phyloP scores from a whole-genome alignment of 495 filamentous ascomycete genomes.

The Aspergillus asperescens region DNA sequence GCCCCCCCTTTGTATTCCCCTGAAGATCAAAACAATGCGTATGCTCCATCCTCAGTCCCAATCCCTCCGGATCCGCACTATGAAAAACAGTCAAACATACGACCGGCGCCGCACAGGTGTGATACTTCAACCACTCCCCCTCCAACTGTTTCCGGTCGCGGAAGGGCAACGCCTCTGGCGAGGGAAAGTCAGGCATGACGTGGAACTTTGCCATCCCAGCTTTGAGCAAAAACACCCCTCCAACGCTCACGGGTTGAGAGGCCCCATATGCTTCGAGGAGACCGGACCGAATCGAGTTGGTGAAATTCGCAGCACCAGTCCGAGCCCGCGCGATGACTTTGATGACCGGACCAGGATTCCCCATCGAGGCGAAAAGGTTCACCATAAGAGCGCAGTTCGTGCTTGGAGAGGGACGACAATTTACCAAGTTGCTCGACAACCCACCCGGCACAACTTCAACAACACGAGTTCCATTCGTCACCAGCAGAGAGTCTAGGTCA shows the following conservation, averaged over 20 bases:
- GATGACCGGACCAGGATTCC: conserved; percentile 27
- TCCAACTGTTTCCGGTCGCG: conserved; percentile 17
- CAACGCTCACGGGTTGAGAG: conserved; percentile 25
- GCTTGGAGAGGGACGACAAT: conserved; percentile 6
- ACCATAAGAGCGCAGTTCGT: conserved; percentile 37
- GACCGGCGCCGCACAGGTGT: conserved; percentile 30
- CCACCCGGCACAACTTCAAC: not conserved
- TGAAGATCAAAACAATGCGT: conserved; percentile 38
- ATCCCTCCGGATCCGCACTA: conserved; percentile 28
- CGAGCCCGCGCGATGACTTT: conserved; percentile 27
- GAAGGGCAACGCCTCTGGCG: conserved; percentile 20
- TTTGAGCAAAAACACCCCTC: conserved; percentile 35
- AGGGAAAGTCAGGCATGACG: conserved; percentile 43
- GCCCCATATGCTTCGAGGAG: conserved; percentile 26
- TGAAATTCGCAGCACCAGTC: conserved; percentile 26
- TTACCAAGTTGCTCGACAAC: not conserved
- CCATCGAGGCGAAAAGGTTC: conserved; percentile 33
- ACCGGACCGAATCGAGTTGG: conserved; percentile 26
- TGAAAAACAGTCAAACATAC: conserved; percentile 39
- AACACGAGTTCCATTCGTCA: conserved; percentile 15
- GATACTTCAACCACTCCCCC: conserved; percentile 33
- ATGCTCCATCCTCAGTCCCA: conserved; percentile 39
- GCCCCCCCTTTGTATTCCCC: conserved; percentile 27
- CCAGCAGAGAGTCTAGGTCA: conserved; percentile 11
- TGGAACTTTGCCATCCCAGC: conserved; percentile 32